Evolutionary conservation across 441 rosid species (phyloP), one percentile per base, ranked within the genome.

Genomic region (Pelargonium cotyledonis): DNA sequence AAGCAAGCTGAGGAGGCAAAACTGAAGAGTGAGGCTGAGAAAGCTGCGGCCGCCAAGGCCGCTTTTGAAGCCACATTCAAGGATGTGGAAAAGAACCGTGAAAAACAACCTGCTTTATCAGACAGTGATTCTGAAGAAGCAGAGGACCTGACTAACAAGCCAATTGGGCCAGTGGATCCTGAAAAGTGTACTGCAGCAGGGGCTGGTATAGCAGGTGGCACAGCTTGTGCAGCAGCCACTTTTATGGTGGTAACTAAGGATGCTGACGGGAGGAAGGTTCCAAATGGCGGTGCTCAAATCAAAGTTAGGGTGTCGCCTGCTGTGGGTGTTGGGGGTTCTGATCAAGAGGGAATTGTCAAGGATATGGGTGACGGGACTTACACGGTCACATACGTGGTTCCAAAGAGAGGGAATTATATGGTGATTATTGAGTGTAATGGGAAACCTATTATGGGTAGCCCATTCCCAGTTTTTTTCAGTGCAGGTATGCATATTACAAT

Each of bases 331-430:
- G 99, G 97, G 44, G 98, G 99, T 4, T 80, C 88, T 0, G 96
- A 92, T 65, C 97, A 92, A 78, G 96, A 91, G 66, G 97, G 96
- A 53, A 85, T 85, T 58, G 96, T 89, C 73, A 95, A 95, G 80
- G 99, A 95, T 79, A 82, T 83, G 84, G 93, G 97, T 21, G 99
- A 95, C 77, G 99, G 99, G 74, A 86, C 82, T 23, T 95, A 92
- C 67, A 80, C 85, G 0, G 96, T 92, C 29, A 90, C 97, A 23
- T 95, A 91, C 79, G 96, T 86, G 65, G 99, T 91, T 70, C 97
- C 99, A 6, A 95, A 91, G 80, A 88, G 98, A 76, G 99, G 99
- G 65, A 89, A 92, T 82, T 95, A 95, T 81, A 95, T 92, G 97
- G 86, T 95, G 49, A 87, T 74, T 72, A 82, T 95, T 77, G 98